Conservation (phyloP, 345 rosid genomes). For the Dovyalis caffra region DNA sequence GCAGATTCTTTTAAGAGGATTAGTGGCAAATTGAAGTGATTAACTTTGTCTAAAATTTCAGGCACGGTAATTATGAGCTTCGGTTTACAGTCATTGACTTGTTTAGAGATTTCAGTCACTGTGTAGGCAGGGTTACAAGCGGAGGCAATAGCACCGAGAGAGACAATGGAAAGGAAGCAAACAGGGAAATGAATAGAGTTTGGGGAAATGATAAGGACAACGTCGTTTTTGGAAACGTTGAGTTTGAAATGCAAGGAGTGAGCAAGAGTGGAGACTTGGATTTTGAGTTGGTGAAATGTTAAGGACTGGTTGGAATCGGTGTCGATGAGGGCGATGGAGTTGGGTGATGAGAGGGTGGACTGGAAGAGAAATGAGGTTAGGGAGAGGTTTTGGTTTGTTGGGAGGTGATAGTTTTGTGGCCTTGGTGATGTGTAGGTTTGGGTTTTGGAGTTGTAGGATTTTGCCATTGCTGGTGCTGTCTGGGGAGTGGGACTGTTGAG, state of each 20-base stretch:
- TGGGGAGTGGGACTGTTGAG: not conserved
- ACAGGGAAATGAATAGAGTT: slow-evolving; percentile 33
- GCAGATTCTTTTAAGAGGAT: slow-evolving; percentile 5
- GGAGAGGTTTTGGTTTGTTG: slow-evolving; percentile 11
- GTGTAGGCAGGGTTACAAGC: slow-evolving; percentile 33
- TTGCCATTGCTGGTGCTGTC: no score
- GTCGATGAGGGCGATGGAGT: slow-evolving; percentile 14
- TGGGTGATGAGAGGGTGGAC: not conserved
- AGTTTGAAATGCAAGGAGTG: not conserved
- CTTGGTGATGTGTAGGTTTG: slow-evolving; percentile 15
- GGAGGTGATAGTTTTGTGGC: not conserved
- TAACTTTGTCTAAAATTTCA: slow-evolving; percentile 7
- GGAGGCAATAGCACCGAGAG: slow-evolving; percentile 36
- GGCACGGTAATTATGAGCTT: slow-evolving; percentile 14
- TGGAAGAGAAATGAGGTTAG: slow-evolving; percentile 21
- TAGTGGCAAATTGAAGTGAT: slow-evolving; percentile 11
- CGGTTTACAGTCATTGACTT: slow-evolving; percentile 33
- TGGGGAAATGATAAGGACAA: slow-evolving; percentile 31
- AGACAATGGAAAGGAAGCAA: slow-evolving; percentile 36
- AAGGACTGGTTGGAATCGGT: slow-evolving; percentile 7
- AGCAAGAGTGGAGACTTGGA: slow-evolving; percentile 17
- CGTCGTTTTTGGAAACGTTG: slow-evolving; percentile 24
- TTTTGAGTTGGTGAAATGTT: slow-evolving; percentile 11
- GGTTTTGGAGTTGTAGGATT: slow-evolving; percentile 11
- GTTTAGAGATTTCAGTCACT: slow-evolving; percentile 26